A percentile compares a stretch with the other conserved stretches of the same genome.
These are phyloP conservation scores for Beauveria sp. DNA, from an alignment of 2,329 filamentous ascomycete genomes.

Conservation along the genomic window DNA sequence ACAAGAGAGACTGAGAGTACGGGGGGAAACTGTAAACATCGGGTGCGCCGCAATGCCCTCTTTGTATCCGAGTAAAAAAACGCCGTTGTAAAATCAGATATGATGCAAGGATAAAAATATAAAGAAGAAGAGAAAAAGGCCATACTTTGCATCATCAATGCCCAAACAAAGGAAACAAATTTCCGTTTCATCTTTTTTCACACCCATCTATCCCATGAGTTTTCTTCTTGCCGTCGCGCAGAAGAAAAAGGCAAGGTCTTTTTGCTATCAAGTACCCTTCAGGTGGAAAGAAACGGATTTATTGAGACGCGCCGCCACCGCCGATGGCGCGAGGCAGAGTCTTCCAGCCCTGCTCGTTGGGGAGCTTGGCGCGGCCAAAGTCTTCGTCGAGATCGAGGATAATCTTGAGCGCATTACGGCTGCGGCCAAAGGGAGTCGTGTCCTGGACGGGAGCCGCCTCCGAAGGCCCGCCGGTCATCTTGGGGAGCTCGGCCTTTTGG, in stretches of 20 bases:
- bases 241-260: neutral
- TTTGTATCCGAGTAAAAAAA: constrained; percentile 6
- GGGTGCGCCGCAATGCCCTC: constrained; percentile 10
- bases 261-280: neutral
- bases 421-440: constrained; percentile 49
- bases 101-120: constrained; percentile 11
- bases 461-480: constrained; percentile 49
- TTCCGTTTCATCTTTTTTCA: neutral
- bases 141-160: constrained; percentile 7
- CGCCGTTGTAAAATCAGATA: constrained; percentile 7
- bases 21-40: neutral
- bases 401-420: constrained; percentile 88
- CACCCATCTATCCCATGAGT: neutral
- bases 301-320: constrained; percentile 23
- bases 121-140: constrained; percentile 8
- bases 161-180: constrained; percentile 4
- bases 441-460: constrained; percentile 43
- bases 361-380: constrained; percentile 69
- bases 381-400: constrained; percentile 91
- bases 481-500: constrained; percentile 41
- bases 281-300: neutral
- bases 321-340: constrained; percentile 43
- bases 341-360: constrained; percentile 46
- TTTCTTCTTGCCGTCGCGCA: neutral
- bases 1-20: neutral